Percentiles rank a stretch among this genome's conserved stretches.
phyloP scores from a whole-genome alignment of 768 basidiomycete species.

The Suillus ampliporus region DNA sequence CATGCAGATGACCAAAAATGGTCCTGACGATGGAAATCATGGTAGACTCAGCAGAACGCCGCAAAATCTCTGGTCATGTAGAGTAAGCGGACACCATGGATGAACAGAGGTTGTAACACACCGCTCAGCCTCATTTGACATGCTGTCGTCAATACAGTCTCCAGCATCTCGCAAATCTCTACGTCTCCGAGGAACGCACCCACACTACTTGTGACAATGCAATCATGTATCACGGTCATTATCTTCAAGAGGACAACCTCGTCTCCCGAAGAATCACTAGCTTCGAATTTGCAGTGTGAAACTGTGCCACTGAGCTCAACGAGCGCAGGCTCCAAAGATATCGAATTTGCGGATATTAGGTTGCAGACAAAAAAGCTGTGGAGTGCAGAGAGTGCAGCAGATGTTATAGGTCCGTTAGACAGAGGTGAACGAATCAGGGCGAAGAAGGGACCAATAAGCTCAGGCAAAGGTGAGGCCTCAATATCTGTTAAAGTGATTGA shows the following conservation, averaged over 20 bases:
- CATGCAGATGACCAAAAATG: slow-evolving; percentile 77
- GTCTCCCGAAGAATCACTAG: slow-evolving; percentile 96
- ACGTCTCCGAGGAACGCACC: slow-evolving; percentile 84
- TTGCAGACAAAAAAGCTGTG: slow-evolving; percentile 87
- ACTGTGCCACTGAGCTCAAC: slow-evolving; percentile 86
- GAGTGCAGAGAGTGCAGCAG: slow-evolving; percentile 86
- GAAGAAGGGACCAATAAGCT: slow-evolving; percentile 86
- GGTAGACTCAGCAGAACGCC: slow-evolving; percentile 85
- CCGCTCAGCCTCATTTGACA: slow-evolving; percentile 97
- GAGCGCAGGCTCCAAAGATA: slow-evolving; percentile 68
- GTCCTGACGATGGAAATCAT: slow-evolving; percentile 88
- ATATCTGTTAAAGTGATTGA: slow-evolving; percentile 53
- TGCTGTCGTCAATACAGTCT: slow-evolving; percentile 95
- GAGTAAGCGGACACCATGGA: slow-evolving; percentile 21
- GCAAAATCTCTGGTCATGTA: slow-evolving; percentile 69
- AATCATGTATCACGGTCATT: slow-evolving; percentile 86
- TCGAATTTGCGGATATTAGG: slow-evolving; percentile 63
- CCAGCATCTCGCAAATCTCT: slow-evolving; percentile 97
- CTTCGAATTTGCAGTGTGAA: slow-evolving; percentile 97
- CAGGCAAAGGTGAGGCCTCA: slow-evolving; percentile 57
- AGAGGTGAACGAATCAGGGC: slow-evolving; percentile 91
- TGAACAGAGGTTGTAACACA: slow-evolving; percentile 45
- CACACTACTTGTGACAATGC: slow-evolving; percentile 68
- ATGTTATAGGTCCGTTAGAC: slow-evolving; percentile 97
- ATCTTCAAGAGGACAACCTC: slow-evolving; percentile 94